phyloP scores from a whole-genome alignment of 2,329 filamentous ascomycete genomes.

The Aspergillus hiratsukae region DNA sequence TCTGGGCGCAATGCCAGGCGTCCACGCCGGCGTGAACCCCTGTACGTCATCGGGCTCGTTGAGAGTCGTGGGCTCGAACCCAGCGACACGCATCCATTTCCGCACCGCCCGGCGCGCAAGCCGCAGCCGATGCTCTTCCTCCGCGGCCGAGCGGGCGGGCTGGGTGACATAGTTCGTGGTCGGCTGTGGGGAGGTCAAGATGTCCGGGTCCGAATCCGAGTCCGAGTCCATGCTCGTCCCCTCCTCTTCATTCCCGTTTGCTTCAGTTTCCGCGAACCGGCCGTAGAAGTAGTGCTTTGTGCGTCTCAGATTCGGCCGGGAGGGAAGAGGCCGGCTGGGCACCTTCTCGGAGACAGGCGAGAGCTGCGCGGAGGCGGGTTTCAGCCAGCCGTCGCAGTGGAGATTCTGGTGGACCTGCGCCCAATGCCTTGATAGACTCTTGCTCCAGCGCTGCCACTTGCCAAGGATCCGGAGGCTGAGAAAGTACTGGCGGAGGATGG shows the following conservation, averaged over 20 bases:
- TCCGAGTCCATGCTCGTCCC: slow-evolving; percentile 40
- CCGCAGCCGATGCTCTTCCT: slow-evolving; percentile 54
- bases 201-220: slow-evolving; percentile 38
- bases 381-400: slow-evolving; percentile 49
- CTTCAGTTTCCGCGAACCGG: slow-evolving; percentile 23
- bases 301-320: slow-evolving; percentile 19
- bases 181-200: slow-evolving; percentile 31
- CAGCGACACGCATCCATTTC: slow-evolving; percentile 69
- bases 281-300: slow-evolving; percentile 29
- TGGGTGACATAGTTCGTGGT: slow-evolving; percentile 36
- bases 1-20: slow-evolving; percentile 70
- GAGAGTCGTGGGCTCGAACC: slow-evolving; percentile 49
- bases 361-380: slow-evolving; percentile 35
- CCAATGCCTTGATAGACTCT: slow-evolving; percentile 63
- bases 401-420: slow-evolving; percentile 59
- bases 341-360: slow-evolving; percentile 24
- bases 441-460: slow-evolving; percentile 69
- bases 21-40: slow-evolving; percentile 66
- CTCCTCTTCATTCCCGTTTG: slow-evolving; percentile 35
- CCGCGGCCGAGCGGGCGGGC: slow-evolving; percentile 38
- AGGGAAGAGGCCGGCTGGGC: slow-evolving; percentile 7
- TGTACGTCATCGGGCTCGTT: slow-evolving; percentile 53
- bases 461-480: slow-evolving; percentile 78
- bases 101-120: slow-evolving; percentile 65
- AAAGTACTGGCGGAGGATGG: slow-evolving; percentile 86